A percentile compares a stretch with the other conserved stretches of the same genome.
Evolutionary conservation across 768 basidiomycete species (phyloP).

Genomic region (Obba rivulosa): DNA sequence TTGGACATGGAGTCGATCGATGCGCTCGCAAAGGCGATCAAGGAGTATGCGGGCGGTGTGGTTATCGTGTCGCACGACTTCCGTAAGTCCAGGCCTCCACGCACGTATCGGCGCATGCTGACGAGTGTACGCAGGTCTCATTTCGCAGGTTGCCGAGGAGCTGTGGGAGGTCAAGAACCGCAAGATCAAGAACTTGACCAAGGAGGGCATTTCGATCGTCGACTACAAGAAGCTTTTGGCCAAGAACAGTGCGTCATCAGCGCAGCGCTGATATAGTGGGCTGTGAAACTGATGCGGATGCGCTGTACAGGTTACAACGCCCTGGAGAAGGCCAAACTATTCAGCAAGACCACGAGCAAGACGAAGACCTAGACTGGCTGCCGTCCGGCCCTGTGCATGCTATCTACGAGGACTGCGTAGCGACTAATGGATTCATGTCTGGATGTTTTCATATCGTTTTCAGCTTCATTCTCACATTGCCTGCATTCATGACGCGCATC

Average conservation of each 20-base stretch:
- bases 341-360: conserved; percentile 76
- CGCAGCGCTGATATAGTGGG: neutral
- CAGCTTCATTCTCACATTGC: neutral
- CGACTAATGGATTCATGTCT: neutral
- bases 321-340: conserved; percentile 90
- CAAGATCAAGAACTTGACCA: conserved; percentile 89
- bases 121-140: conserved; percentile 55
- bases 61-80: conserved; percentile 99
- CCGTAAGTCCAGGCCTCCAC: conserved; percentile 50
- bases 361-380: conserved; percentile 47
- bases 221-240: conserved; percentile 90
- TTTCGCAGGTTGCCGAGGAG: conserved; percentile 96
- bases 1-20: conserved; percentile 98
- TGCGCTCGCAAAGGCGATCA: conserved; percentile 91
- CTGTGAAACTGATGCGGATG: neutral
- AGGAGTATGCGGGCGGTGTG: conserved; percentile 95
- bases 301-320: conserved; percentile 59
- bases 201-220: conserved; percentile 83
- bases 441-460: too few relatives aligned
- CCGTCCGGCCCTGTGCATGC: too few relatives aligned
- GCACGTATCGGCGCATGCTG: conserved; percentile 1
- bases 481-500: conserved; percentile 1
- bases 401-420: neutral
- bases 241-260: conserved; percentile 57
- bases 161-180: conserved; percentile 98